Conservation (phyloP, 768 basidiomycete species). For the Hortiboletus campestris region DNA sequence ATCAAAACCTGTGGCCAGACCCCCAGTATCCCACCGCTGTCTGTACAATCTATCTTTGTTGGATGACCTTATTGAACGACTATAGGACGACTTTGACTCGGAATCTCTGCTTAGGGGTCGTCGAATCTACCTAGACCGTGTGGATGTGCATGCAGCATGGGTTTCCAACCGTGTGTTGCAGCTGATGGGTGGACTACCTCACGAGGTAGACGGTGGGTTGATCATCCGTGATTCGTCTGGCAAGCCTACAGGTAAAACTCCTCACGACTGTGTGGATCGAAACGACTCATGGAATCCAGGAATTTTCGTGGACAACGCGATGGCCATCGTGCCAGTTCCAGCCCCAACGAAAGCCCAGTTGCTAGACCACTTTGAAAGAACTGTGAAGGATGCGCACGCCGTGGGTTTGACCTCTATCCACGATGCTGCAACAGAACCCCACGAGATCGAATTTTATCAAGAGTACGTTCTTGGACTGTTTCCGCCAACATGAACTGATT, state of each 20-base stretch:
- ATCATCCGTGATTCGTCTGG: conserved; percentile 64
- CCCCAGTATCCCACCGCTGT: conserved; percentile 73
- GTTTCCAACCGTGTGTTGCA: conserved; percentile 73
- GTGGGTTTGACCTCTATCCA: conserved; percentile 86
- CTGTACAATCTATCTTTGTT: conserved; percentile 24
- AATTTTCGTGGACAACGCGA: conserved; percentile 86
- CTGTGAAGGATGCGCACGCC: conserved; percentile 67
- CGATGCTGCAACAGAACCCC: conserved; percentile 61
- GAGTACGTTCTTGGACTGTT: conserved; percentile 40
- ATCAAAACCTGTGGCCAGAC: conserved; percentile 78
- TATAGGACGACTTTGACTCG: conserved; percentile 67
- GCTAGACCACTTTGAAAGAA: conserved; percentile 59
- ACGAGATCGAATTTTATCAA: conserved; percentile 61
- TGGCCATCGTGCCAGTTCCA: conserved; percentile 69
- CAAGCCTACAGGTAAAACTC: conserved; percentile 59
- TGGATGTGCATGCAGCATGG: conserved; percentile 88
- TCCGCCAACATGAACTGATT: neutral
- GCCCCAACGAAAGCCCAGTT: conserved; percentile 55
- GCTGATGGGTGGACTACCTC: conserved; percentile 59
- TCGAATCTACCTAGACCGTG: conserved; percentile 69
- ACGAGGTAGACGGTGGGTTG: conserved; percentile 66
- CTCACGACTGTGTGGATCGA: neutral
- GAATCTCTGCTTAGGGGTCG: conserved; percentile 67
- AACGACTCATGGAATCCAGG: conserved; percentile 36
- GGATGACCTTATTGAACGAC: neutral